Base-by-base conservation (phyloP, 352 stramenopile genomes). In the Globisporangium uncinulatum region DNA sequence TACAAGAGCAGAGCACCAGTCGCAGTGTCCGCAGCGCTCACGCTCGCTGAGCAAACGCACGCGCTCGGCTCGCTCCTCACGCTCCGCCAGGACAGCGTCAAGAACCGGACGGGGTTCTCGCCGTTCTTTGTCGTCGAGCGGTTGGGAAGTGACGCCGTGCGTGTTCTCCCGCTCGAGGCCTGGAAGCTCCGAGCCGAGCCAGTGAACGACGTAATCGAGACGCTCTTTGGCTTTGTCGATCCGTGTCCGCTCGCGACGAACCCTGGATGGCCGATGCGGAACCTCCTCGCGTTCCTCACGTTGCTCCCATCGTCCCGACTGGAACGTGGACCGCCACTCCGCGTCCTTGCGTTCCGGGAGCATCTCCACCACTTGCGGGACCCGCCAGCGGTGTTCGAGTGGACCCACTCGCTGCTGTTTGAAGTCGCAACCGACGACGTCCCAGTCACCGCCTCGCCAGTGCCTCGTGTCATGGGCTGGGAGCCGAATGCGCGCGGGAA, bases 171-270 rank as follows among this genome's bases (percentile, higher is more conserved):
- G 42, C 43, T 85, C 1, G 39, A 67, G 36, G 57, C 66, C 37
- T 81, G 74, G 75, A 69, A 54, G 29, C 15, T 19, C 14, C 20
- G 3, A 29, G 14, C 56, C n/a, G 51, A 45, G 11, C 43, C 59
- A 17, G 45, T 59, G 19, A 21, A 10, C 1, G 36, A 63, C 13
- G 49, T 69, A 19, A 21, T 56, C 5, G 70, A 86, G 4, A 74
- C 65, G 14, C 41, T 92, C 7, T 97, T 97, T 60, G 87, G 86
- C 2, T 94, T 97, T 66, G 73, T 97, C 6, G 90, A 97, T 50
- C 87, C 90, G 11, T 94, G 85, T 54, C 69, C 88, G 4, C 52
- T 95, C 20, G 65, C 72, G 15, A 74, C 65, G 7, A 79, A 95
- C 54, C 87, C 87, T 13, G 87, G 88, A 0, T 97, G 89, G 90